Conservation (phyloP, 495 filamentous ascomycete species). For the Daldinia childiae region DNA sequence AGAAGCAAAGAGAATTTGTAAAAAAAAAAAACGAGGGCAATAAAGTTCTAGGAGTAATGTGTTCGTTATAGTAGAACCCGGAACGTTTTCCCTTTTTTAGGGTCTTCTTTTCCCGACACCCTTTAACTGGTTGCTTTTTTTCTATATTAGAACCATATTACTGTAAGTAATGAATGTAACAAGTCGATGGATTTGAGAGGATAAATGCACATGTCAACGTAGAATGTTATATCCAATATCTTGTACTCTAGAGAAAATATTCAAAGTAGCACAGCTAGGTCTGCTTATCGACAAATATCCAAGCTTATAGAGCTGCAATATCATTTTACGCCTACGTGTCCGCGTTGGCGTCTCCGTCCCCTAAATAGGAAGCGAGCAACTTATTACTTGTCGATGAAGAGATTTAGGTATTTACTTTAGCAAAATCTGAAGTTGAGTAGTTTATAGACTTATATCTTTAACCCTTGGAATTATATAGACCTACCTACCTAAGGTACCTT, state of each 20-base stretch:
- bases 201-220: not conserved
- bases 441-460: no score
- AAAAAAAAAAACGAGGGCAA: constrained; percentile 2
- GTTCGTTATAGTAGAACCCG: constrained; percentile 12
- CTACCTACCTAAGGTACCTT: no score
- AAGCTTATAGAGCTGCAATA: no score
- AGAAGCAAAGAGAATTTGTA: constrained; percentile 5
- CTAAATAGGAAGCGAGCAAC: no score
- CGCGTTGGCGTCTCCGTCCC: no score
- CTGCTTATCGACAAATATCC: no score
- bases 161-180: not conserved
- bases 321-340: no score
- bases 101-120: not conserved
- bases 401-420: no score
- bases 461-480: no score
- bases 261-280: no score
- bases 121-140: not conserved
- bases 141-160: not conserved
- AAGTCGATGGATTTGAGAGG: not conserved
- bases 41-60: constrained; percentile 13
- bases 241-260: not conserved
- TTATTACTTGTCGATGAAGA: no score
- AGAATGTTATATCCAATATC: not conserved
- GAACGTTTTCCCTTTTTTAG: not conserved
- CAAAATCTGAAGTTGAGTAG: no score